Evolutionary conservation across 345 rosid species (phyloP).

Genomic region (Noccaea caerulescens): DNA sequence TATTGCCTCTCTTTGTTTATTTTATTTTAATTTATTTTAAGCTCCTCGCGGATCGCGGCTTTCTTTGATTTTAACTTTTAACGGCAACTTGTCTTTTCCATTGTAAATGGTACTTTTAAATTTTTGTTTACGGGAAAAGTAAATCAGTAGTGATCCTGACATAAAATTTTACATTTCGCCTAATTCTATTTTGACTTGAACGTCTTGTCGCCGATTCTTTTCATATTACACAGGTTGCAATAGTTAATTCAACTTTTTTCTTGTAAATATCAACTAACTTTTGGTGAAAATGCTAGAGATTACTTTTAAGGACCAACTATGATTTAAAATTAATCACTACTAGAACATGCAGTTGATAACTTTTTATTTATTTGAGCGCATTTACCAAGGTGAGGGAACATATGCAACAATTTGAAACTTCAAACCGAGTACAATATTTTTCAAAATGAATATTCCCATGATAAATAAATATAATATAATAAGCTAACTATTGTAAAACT

Average conservation of each 20-base stretch:
- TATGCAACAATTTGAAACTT: not conserved
- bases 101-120: slow-evolving; percentile 2
- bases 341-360: not conserved
- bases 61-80: slow-evolving; percentile 29
- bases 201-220: slow-evolving; percentile 42
- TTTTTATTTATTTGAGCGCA: not conserved
- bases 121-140: slow-evolving; percentile 15
- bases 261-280: not conserved
- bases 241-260: not conserved
- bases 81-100: slow-evolving; percentile 40
- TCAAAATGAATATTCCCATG: slow-evolving; percentile 12
- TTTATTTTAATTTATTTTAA: not conserved
- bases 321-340: slow-evolving; percentile 1
- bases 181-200: slow-evolving; percentile 42
- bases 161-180: slow-evolving; percentile 33
- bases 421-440: not conserved
- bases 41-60: slow-evolving; percentile 53
- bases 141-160: slow-evolving; percentile 28
- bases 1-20: not conserved
- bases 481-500: not conserved
- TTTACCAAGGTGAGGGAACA: slow-evolving; percentile 12
- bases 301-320: not conserved
- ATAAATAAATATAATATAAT: not conserved
- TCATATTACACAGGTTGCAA: slow-evolving; percentile 32
- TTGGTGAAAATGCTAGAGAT: not conserved